Evolutionary conservation across 176 grass and related monocot species (phyloP), one percentile per base, ranked within the genome.

Genomic region (Panicum miliaceum): DNA sequence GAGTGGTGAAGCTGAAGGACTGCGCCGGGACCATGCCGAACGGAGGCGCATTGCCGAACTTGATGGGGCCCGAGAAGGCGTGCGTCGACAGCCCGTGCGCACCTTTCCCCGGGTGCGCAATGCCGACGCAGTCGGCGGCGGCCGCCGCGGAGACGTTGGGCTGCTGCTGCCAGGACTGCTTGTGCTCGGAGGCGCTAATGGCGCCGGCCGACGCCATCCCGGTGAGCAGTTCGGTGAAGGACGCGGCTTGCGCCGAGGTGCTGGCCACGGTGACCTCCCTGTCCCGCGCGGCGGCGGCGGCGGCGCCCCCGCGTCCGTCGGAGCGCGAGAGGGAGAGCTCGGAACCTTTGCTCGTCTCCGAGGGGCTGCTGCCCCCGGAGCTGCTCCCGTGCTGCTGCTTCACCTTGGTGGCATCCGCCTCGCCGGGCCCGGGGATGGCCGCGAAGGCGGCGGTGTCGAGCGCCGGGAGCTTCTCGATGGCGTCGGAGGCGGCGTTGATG

Each of bases 341-440:
- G 0, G 94, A 97, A 0, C 92, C 94, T 83, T 97, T 97, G 89
- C 94, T 97, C 4, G 85, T 97, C 71, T 97, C 94, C 20, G 94
- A 94, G 20, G 89, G 90, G 80, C 92, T 94, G 72, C 92, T 92
- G 75, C 94, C 88, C 16, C 75, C 71, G n/a, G 89, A 94, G 84
- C 70, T 93, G 89, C 81, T 81, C 43, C 61, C 62, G 86, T 89
- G 89, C 84, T 73, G 86, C 20, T 86, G 84, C 72, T 52, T 73
- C 35, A 34, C 82, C 74, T 56, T 59, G 50, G 27, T 41, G 34
- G 71, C 75, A 54, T 85, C 84, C 23, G 83, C 65, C 1, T 13
- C 87, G 11, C 23, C 57, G 8, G 61, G 52, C 25, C 60, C 89
- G 34, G 65, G 68, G 66, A 89, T 43, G 43, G 79, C 68, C 1